Evolutionary conservation across 2,329 filamentous ascomycete genomes (phyloP), one percentile per base, ranked within the genome.

Genomic region (Phyllosticta ampelicida): DNA sequence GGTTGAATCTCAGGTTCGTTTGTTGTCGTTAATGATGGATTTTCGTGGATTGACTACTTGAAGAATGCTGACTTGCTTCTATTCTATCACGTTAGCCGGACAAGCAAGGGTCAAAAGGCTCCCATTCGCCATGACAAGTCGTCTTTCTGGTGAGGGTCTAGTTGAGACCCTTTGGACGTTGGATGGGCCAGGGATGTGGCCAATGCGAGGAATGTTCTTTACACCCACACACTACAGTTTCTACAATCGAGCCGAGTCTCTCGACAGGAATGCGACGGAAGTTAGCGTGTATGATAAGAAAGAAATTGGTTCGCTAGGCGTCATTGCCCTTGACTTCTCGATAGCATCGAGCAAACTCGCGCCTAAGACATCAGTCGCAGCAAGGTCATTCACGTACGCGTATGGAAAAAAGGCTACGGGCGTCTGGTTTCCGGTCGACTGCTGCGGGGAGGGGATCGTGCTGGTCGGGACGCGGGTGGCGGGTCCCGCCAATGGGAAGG

Each of bases 51-150:
- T 59, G 50, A 54, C 57, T 59, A 59, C 52, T 59, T 55, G 57
- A 59, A 59, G 57, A 59, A 59, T 59, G 57, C 57, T 59, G 57
- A 59, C 57, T 59, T 59, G 53, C 57, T 59, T 55, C 57, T 59
- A 59, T 55, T 59, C 57, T 59, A 59, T 53, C 51, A 55, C 55
- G 66, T 72, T 69, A 71, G 69, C 65, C 68, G 66, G 60, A 63
- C 62, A 66, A 70, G 68, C 67, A 71, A 72, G 68, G 68, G 68
- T 64, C 66, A 63, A 60, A 62, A 62, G 65, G 63, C 66, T 44
- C 36, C 61, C 67, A 64, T 65, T 59, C 53, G 53, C 53, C 57
- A 49, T 53, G 52, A 65, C 61, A 64, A 60, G 62, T 67, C 64
- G 68, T 65, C 62, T 68, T 67, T 70, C 69, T 71, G 68, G 67